Evolutionary conservation across 164 flowering plant species (phyloP).

Genomic region (Berberis thunbergii): DNA sequence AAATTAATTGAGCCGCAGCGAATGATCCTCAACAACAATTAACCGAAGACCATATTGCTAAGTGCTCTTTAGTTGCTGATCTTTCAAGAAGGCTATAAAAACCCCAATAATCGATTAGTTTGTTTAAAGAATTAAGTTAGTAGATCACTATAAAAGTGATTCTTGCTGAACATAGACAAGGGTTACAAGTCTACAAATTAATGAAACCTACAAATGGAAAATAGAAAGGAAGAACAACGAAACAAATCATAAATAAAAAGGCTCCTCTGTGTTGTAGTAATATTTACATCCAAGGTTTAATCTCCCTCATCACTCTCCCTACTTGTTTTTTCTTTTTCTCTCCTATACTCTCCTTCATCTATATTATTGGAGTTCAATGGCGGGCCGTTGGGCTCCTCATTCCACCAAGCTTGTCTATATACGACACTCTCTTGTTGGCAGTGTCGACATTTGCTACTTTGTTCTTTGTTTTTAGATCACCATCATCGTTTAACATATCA

Average conservation of each 20-base stretch:
- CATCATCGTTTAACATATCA: not conserved
- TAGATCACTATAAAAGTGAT: too few species aligned
- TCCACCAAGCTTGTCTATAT: conserved; percentile 62
- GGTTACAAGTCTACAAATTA: too few species aligned
- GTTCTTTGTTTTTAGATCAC: not conserved
- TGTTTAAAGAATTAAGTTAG: too few species aligned
- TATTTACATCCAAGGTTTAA: conserved; percentile 16
- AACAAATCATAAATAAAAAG: not conserved
- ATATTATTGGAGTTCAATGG: conserved; percentile 16
- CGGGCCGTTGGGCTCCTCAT: conserved; percentile 81
- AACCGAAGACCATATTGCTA: too few species aligned
- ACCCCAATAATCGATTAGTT: too few species aligned
- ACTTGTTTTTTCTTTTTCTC: conserved; percentile 1
- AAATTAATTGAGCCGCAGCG: too few species aligned
- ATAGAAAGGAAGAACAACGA: too few species aligned
- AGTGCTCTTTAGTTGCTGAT: too few species aligned
- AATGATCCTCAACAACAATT: too few species aligned
- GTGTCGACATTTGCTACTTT: conserved; percentile 17
- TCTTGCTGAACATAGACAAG: too few species aligned
- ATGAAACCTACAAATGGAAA: too few species aligned
- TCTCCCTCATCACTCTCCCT: conserved; percentile 5
- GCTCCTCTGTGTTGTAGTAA: conserved; percentile 9
- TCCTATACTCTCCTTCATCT: not conserved
- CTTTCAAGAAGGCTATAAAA: too few species aligned
- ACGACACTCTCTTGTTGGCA: conserved; percentile 43